phyloP scores from a whole-genome alignment of 768 basidiomycete species.

The Pleurotus tuoliensis region DNA sequence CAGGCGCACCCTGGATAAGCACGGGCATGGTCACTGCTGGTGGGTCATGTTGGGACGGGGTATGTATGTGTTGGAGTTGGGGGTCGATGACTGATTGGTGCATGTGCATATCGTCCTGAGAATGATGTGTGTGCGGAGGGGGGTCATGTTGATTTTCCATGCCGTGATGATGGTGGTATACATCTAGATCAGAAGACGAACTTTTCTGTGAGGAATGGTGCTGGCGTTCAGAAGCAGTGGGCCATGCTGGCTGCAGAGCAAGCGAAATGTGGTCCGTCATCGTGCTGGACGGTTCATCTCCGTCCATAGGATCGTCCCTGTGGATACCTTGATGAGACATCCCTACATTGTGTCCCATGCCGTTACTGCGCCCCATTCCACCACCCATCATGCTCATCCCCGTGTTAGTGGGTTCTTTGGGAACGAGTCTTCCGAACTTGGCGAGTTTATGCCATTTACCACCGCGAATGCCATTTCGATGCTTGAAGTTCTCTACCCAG shows the following conservation, averaged over 20 bases:
- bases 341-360: too few species aligned
- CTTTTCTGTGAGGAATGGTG: background rate
- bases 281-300: background rate
- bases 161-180: background rate
- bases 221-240: constrained; percentile 13
- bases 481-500: constrained; percentile 92
- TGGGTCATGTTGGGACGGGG: constrained; percentile 4
- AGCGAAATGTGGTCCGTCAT: background rate
- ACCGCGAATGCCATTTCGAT: constrained; percentile 69
- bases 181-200: background rate
- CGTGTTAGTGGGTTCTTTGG: too few species aligned
- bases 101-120: constrained; percentile 8
- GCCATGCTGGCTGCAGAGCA: constrained; percentile 21
- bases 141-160: background rate
- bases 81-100: constrained; percentile 6
- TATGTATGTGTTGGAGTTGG: background rate
- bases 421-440: too few species aligned
- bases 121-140: background rate
- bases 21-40: constrained; percentile 2
- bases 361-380: too few species aligned
- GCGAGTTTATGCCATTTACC: constrained; percentile 49
- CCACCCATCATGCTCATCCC: too few species aligned
- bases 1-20: constrained; percentile 6
- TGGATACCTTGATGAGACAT: too few species aligned
- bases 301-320: too few species aligned